Base-by-base conservation (phyloP, 306 rosid genomes). In the Corylus avellana region DNA sequence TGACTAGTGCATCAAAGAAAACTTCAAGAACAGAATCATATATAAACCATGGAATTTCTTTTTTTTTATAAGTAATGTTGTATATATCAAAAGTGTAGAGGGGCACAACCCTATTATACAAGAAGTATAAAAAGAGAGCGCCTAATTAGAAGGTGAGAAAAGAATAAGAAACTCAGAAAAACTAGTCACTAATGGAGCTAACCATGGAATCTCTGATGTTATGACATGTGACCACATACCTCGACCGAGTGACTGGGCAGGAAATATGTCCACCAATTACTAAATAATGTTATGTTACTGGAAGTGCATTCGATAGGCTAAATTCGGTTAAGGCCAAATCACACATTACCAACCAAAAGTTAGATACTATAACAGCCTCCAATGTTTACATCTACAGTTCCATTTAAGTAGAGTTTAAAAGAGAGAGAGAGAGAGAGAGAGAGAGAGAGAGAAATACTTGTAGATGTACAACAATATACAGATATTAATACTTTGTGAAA, bases 401-500 rank as follows among this genome's bases (percentile, higher is more conserved):
- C 0, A 12, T 29, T 62, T 8, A 14, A 35, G 20, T 37, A 35
- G 8, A 66, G 12, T 32, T 50, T n/a, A 55, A 53, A 72, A 22
- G 44, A 84, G 75, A 72, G 48, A 25, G 48, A 32, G 50, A 29
- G n/a, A n/a, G n/a, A n/a, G n/a, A n/a, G n/a, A n/a, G n/a, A n/a
- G 51, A 84, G 75, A 72, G 48, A 25, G 48, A 39, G 18, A 37
- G 4, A n/a, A 18, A 48, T 18, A 68, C 25, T 16, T 18, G 32
- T 42, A 68, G 32, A 74, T 16, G 57, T 69, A 61, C 80, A 81
- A n/a, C 63, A 70, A 39, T 56, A 78, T 54, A 75, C 57, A 75
- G 16, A 46, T 58, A 75, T 66, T 62, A 57, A 57, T 76, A 77
- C 67, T 64, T 8, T 11, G 72, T 35, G 73, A 81, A 66, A 84